Evolutionary conservation across 148 eudicot genomes (phyloP).

Genomic region (Tetragonia tetragonoides): DNA sequence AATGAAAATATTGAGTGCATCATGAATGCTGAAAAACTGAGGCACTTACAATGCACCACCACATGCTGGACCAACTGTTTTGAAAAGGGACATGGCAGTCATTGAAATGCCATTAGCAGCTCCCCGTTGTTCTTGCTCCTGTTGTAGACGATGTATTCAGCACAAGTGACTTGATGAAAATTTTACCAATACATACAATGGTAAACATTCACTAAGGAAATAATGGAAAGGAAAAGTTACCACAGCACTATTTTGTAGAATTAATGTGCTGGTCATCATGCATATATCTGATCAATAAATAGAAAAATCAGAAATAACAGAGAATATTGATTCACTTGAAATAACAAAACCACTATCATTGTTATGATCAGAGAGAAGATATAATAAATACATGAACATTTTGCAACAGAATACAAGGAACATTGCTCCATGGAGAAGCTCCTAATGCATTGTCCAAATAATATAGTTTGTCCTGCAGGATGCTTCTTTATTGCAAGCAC

Average conservation of each 20-base stretch:
- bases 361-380: neutral
- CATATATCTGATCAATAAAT: constrained; percentile 38
- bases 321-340: too few relatives aligned
- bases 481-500: neutral
- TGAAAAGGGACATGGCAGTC: too few relatives aligned
- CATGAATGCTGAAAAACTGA: too few relatives aligned
- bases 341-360: too few relatives aligned
- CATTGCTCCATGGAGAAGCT: neutral
- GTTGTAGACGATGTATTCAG: constrained; percentile 11
- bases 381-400: neutral
- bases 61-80: too few relatives aligned
- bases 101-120: constrained; percentile 60
- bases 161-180: neutral
- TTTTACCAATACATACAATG: neutral
- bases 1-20: constrained; percentile 10
- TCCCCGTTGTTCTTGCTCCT: constrained; percentile 89
- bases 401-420: neutral
- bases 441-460: neutral
- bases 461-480: neutral
- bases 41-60: too few relatives aligned
- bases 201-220: neutral
- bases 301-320: too few relatives aligned
- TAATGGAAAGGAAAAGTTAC: constrained; percentile 36
- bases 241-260: constrained; percentile 84
- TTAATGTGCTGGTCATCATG: constrained; percentile 62